Percentiles rank a stretch among this genome's conserved stretches.
phyloP scores from a whole-genome alignment of 2,329 filamentous ascomycete species.

The Dactylella cylindrospora region DNA sequence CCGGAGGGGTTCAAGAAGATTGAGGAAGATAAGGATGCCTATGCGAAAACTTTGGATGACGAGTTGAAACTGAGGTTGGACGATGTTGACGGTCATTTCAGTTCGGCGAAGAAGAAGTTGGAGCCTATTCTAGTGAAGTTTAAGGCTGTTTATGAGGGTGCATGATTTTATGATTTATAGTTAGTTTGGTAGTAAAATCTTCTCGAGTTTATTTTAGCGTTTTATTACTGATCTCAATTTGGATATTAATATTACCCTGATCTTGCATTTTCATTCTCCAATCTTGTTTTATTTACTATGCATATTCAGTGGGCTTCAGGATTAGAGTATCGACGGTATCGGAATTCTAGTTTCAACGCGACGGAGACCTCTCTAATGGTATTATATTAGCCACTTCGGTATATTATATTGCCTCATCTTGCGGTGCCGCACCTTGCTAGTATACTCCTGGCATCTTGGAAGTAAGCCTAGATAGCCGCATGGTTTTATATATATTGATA shows the following conservation, averaged over 20 bases:
- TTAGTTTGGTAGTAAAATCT: not conserved
- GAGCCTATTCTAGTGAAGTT: slow-evolving; percentile 36
- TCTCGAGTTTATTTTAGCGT: not conserved
- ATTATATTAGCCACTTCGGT: too few relatives aligned
- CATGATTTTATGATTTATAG: not conserved
- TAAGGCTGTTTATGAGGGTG: slow-evolving; percentile 16
- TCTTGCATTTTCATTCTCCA: not conserved
- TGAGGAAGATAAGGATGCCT: slow-evolving; percentile 28
- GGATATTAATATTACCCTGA: not conserved
- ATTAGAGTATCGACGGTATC: too few relatives aligned
- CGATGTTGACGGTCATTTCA: slow-evolving; percentile 42
- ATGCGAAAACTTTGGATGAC: slow-evolving; percentile 34
- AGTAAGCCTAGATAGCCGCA: too few relatives aligned
- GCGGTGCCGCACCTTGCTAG: too few relatives aligned
- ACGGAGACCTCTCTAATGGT: too few relatives aligned
- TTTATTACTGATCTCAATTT: too few relatives aligned
- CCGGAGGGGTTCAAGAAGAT: slow-evolving; percentile 22
- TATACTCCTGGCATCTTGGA: too few relatives aligned
- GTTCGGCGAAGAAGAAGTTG: slow-evolving; percentile 32
- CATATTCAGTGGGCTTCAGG: not conserved
- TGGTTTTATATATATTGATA: too few relatives aligned
- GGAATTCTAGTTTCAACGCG: too few relatives aligned
- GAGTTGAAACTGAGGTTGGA: slow-evolving; percentile 40
- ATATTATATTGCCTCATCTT: too few relatives aligned
- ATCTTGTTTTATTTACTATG: not conserved